Base-by-base conservation (phyloP, 768 basidiomycete species). In the Symmetrospora coprosmae region DNA sequence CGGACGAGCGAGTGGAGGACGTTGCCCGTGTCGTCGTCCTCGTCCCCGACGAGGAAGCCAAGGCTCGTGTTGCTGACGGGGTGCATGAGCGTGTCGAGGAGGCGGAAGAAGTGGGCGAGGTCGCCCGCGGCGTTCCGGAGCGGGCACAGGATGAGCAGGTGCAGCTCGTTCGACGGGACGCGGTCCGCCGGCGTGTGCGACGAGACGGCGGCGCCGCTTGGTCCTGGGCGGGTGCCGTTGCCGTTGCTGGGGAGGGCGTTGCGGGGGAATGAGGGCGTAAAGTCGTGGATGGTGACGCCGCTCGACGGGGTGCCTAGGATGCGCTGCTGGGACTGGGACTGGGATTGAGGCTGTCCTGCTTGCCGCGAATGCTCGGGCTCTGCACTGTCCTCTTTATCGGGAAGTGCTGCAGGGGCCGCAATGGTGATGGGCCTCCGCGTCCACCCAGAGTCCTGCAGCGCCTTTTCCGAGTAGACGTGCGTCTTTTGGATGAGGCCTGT, bases 11-110 rank as follows among this genome's bases (percentile, higher is more conserved):
- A 17, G 2, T 31, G 31, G 7, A 64, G 40, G 16, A 38, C 51
- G 9, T 50, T 33, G n/a, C 50, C 64, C 14, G 64, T 61, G 31
- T 45, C 35, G 45, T 64, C 64, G 28, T 53, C 51, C 34, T 61
- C 60, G 34, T 64, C 64, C 13, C 60, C 60, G 2, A 64, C 60
- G 14, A 64, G 27, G 51, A 64, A 64, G n/a, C 64, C 64, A 2
- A 64, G 50, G 11, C 41, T 38, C 8, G 64, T 64, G 45, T 64
- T 64, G 1, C 27, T 16, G 13, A 21, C n/a, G 17, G 60, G 60
- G 34, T 64, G 64, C 4, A 37, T 21, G 27, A 64, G 21, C 1
- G 25, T 16, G 38, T 64, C 58, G 40, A 64, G 35, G 19, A 48
- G 7, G 25, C n/a, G 13, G 38, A 64, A 64, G 50, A 53, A 37